Base-by-base conservation (phyloP, 352 stramenopile species). In the Phytophthora pisi region DNA sequence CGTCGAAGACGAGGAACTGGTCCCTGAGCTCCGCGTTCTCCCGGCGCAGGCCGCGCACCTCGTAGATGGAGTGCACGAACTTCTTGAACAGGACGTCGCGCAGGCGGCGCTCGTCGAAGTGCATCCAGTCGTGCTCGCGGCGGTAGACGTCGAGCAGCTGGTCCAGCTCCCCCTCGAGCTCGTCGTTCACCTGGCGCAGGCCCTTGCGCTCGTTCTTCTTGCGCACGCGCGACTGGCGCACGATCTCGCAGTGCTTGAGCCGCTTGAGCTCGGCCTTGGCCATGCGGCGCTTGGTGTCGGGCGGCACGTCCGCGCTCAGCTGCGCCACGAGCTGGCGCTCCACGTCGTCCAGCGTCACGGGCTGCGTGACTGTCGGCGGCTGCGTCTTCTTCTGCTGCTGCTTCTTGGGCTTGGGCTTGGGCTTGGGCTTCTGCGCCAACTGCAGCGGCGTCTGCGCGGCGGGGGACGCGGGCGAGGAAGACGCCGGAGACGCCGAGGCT, bases 181-280 rank as follows among this genome's bases (percentile, higher is more conserved):
- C 74, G n/a, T 78, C 75, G 56, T 86, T 86, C 31, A 92, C 79
- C 2, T 75, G 56, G 20, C 79, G 75, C 51, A 92, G 60, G 26
- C 82, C 78, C 20, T 82, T 81, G 38, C 84, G 79, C 45, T 91
- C 76, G 51, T 76, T 74, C 59, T 93, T 93, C 62, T 93, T 93
- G 53, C 83, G 79, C n/a, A 88, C 78, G 46, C 85, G 85, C 26
- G 82, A 91, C 76, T 93, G 82, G 13, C 85, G 82, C 70, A 93
- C 85, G 2, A 75, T 91, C 74, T 91, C 85, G 67, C 81, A 90
- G 69, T 93, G 85, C 62, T 90, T 90, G 30, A 93, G 81, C 18
- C 85, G 82, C 58, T 84, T 86, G 56, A 90, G 75, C 62, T 93
- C 85, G 47, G 85, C 82, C 51, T 89, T 85, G 42, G 76, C 79